Evolutionary conservation across 129 eudicot species (phyloP).

Genomic region (Sambucus nigra): DNA sequence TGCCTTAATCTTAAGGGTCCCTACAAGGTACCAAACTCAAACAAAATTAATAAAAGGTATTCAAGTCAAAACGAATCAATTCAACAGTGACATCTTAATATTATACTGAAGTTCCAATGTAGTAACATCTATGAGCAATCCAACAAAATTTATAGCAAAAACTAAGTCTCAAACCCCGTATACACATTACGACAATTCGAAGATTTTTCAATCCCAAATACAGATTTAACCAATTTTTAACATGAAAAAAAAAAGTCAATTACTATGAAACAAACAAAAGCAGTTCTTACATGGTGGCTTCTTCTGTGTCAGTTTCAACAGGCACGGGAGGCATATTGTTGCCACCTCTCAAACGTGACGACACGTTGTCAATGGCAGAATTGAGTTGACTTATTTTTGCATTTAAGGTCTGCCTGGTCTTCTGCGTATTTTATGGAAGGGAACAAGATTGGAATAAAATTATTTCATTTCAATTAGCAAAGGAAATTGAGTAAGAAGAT

Average conservation of each 20-base stretch:
- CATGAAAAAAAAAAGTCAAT: background rate
- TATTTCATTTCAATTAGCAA: background rate
- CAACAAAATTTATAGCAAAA: background rate
- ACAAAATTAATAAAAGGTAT: too few relatives aligned
- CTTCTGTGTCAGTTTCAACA: slow-evolving; percentile 63
- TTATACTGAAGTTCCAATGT: too few relatives aligned
- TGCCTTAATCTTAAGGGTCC: too few relatives aligned
- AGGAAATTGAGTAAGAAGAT: background rate
- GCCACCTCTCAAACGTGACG: slow-evolving; percentile 69
- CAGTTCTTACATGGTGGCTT: slow-evolving; percentile 40
- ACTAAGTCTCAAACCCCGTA: background rate
- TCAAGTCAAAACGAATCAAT: too few relatives aligned
- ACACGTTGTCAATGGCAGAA: slow-evolving; percentile 84
- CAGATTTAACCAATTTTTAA: background rate
- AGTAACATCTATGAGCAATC: too few relatives aligned
- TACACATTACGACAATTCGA: background rate
- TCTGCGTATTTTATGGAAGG: slow-evolving; percentile 35
- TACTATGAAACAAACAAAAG: background rate
- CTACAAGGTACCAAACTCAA: too few relatives aligned
- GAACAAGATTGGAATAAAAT: background rate
- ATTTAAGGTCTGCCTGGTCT: slow-evolving; percentile 68
- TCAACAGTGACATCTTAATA: too few relatives aligned
- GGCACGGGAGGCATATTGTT: slow-evolving; percentile 45
- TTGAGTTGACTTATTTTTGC: slow-evolving; percentile 78
- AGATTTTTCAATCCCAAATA: background rate